Conservation (phyloP, 139 green algal species). For the Haematococcus lacustris region DNA sequence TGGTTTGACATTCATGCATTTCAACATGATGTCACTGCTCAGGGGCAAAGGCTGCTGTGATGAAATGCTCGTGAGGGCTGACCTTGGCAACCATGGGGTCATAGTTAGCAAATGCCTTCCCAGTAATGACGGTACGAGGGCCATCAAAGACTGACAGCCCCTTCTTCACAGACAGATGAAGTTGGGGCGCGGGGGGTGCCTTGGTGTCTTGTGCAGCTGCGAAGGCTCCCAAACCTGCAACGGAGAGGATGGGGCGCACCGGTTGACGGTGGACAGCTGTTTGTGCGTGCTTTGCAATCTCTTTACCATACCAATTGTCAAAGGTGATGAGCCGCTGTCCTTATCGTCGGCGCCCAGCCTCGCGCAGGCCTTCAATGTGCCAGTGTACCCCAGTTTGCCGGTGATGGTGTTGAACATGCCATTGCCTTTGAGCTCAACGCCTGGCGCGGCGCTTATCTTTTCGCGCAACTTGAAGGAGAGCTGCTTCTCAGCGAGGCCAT, state of each 20-base stretch:
- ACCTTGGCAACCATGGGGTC: constrained; percentile 3
- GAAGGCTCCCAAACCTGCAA: too few relatives aligned
- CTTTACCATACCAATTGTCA: neutral
- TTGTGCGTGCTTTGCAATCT: too few relatives aligned
- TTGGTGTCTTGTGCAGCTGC: neutral
- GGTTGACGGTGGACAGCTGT: too few relatives aligned
- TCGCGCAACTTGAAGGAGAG: constrained; percentile 14
- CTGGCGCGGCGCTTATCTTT: neutral
- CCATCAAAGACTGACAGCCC: neutral
- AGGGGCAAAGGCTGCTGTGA: too few relatives aligned
- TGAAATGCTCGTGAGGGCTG: too few relatives aligned
- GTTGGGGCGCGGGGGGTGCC: neutral
- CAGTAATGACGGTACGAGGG: constrained; percentile 1
- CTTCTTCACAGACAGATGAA: constrained; percentile 8
- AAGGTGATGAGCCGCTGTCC: constrained; percentile 1
- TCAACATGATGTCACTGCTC: too few relatives aligned
- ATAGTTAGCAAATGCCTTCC: constrained; percentile 6
- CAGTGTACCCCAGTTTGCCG: constrained; percentile 1
- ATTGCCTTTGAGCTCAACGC: constrained; percentile 15
- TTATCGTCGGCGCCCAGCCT: neutral
- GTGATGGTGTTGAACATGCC: constrained; percentile 15
- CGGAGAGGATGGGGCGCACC: too few relatives aligned
- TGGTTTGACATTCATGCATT: too few relatives aligned
- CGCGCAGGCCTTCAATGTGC: neutral
- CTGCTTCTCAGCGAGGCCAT: constrained; percentile 9